These are phyloP conservation scores for Pythium chondricola DNA, from an alignment of 352 stramenopile species.

Conservation along the genomic window DNA sequence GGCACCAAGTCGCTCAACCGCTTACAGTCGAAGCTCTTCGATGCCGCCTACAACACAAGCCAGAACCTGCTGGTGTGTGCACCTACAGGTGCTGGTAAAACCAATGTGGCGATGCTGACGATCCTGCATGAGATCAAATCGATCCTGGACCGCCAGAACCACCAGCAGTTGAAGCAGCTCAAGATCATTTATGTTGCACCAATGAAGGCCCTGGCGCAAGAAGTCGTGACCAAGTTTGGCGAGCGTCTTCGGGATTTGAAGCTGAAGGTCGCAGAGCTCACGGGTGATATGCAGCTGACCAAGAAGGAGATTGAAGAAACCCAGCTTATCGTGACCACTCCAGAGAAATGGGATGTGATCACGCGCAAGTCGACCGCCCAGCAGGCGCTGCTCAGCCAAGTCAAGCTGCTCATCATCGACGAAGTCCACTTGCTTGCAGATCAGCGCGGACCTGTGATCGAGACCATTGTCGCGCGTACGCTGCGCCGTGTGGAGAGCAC, in stretches of 20 bases:
- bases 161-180: constrained; percentile 56
- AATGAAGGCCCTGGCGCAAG: constrained; percentile 98
- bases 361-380: constrained; percentile 95
- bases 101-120: constrained; percentile 98
- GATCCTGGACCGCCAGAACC: constrained; percentile 40
- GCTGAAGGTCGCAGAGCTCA: constrained; percentile 90
- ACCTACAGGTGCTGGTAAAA: constrained; percentile 95
- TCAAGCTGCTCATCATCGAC: constrained; percentile 99
- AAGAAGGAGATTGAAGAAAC: constrained; percentile 93
- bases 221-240: constrained; percentile 98
- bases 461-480: constrained; percentile 98
- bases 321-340: constrained; percentile 98
- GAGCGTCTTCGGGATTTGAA: constrained; percentile 69
- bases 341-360: constrained; percentile 99
- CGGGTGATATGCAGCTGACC: constrained; percentile 98
- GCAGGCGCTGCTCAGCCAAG: constrained; percentile 83
- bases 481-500: constrained; percentile 96
- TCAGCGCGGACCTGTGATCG: constrained; percentile 97
- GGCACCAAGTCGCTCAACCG: constrained; percentile 91
- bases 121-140: constrained; percentile 91
- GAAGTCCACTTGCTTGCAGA: constrained; percentile 99
- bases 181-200: constrained; percentile 97
- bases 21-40: constrained; percentile 97
- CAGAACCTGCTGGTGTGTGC: constrained; percentile 97
- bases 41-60: constrained; percentile 92